Evolutionary conservation across 2,329 filamentous ascomycete species (phyloP).

Genomic region (Rosellinia necatrix): DNA sequence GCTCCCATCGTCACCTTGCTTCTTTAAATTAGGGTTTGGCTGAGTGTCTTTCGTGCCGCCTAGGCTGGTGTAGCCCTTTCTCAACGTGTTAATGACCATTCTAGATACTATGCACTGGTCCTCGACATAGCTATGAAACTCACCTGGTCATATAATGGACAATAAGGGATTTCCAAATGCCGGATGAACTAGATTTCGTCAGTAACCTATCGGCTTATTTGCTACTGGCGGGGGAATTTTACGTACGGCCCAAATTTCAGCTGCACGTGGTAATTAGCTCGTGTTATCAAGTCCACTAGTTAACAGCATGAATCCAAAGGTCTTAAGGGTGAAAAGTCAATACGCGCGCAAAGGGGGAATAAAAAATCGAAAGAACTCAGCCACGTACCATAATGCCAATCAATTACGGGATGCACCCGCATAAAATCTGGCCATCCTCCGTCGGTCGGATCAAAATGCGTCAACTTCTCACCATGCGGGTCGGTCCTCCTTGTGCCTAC

Average conservation of each 20-base stretch:
- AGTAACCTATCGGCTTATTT: background rate
- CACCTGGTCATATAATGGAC: slow-evolving; percentile 73
- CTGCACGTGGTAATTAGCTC: slow-evolving; percentile 20
- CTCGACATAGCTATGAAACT: background rate
- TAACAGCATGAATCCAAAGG: background rate
- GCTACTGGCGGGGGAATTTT: background rate
- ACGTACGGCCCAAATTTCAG: slow-evolving; percentile 31
- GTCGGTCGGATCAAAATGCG: slow-evolving; percentile 86
- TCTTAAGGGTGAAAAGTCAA: too few relatives aligned
- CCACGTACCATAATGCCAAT: slow-evolving; percentile 77
- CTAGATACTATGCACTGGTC: background rate
- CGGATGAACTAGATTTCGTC: slow-evolving; percentile 68
- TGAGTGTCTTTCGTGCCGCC: slow-evolving; percentile 87
- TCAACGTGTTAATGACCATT: slow-evolving; percentile 4
- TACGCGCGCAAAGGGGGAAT: too few relatives aligned
- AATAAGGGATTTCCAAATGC: slow-evolving; percentile 80
- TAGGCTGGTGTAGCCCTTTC: slow-evolving; percentile 81
- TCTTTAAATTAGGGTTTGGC: slow-evolving; percentile 77
- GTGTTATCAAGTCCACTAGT: background rate
- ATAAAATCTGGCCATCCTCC: slow-evolving; percentile 89
- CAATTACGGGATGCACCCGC: slow-evolving; percentile 92
- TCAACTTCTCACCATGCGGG: slow-evolving; percentile 80
- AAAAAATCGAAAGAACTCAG: background rate
- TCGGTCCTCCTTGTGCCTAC: slow-evolving; percentile 90
- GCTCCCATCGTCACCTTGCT: slow-evolving; percentile 33